These are phyloP conservation scores for Xerocomus brunneocitrinus DNA, from an alignment of 768 basidiomycete species.

Conservation along the genomic window DNA sequence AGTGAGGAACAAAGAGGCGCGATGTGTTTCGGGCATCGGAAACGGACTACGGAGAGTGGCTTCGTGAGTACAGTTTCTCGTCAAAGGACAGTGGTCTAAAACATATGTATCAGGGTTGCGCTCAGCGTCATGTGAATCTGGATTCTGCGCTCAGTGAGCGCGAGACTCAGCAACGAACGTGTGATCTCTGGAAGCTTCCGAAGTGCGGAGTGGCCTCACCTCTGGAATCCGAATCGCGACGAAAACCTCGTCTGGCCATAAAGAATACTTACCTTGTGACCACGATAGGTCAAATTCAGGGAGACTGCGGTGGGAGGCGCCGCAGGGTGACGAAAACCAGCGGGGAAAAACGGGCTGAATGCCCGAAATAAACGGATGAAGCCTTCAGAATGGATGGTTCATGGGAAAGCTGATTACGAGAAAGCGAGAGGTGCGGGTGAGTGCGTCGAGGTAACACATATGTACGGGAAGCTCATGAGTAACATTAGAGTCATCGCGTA, in stretches of 20 bases:
- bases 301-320: neutral
- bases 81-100: neutral
- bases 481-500: conserved; percentile 8
- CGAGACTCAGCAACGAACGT: neutral
- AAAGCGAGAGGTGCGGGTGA: neutral
- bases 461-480: neutral
- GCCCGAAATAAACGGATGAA: neutral
- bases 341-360: neutral
- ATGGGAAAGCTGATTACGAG: neutral
- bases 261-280: neutral
- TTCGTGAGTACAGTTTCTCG: neutral
- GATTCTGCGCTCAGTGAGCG: neutral
- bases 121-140: neutral
- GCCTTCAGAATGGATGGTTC: neutral
- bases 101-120: neutral
- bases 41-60: neutral
- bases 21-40: neutral
- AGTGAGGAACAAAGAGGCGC: neutral
- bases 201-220: neutral
- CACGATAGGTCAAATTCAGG: neutral
- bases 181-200: neutral
- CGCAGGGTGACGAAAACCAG: neutral
- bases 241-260: neutral
- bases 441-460: neutral
- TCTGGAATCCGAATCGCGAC: neutral